phyloP scores from a whole-genome alignment of 148 eudicot genomes.

The Persicaria tinctoria region DNA sequence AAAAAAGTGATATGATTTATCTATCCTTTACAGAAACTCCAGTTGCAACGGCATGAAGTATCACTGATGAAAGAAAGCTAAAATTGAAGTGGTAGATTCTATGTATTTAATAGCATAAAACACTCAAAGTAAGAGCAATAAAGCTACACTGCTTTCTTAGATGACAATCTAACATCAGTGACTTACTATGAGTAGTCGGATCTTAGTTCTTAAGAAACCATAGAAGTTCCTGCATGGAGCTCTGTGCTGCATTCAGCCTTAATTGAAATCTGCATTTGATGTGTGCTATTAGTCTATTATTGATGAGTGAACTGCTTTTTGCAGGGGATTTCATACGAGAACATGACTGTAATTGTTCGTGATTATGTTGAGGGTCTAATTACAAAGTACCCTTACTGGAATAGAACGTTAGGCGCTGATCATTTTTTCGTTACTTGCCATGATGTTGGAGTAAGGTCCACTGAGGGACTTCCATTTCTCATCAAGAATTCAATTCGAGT shows the following conservation, averaged over 20 bases:
- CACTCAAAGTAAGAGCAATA: neutral
- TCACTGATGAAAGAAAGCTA: too few species aligned
- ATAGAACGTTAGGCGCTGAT: slow-evolving; percentile 92
- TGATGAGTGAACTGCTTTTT: slow-evolving; percentile 3
- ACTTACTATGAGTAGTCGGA: neutral
- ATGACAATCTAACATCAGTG: neutral
- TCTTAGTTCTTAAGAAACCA: neutral
- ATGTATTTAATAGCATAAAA: neutral
- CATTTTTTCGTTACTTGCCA: slow-evolving; percentile 95
- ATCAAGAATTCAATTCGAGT: slow-evolving; percentile 88
- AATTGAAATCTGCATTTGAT: neutral
- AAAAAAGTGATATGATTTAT: too few species aligned
- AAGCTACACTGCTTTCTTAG: neutral
- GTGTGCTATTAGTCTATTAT: neutral
- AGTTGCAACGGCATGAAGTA: too few species aligned
- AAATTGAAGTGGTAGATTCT: too few species aligned
- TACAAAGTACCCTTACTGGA: slow-evolving; percentile 87
- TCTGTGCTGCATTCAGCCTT: neutral
- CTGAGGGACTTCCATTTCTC: slow-evolving; percentile 71
- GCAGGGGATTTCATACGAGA: slow-evolving; percentile 95
- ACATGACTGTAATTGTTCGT: slow-evolving; percentile 78
- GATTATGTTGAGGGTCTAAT: slow-evolving; percentile 78
- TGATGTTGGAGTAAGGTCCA: slow-evolving; percentile 96
- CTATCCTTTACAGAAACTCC: too few species aligned
- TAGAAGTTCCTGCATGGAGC: neutral